Evolutionary conservation across 306 rosid species (phyloP), one percentile per base, ranked within the genome.

Genomic region (Dryas octopetala): DNA sequence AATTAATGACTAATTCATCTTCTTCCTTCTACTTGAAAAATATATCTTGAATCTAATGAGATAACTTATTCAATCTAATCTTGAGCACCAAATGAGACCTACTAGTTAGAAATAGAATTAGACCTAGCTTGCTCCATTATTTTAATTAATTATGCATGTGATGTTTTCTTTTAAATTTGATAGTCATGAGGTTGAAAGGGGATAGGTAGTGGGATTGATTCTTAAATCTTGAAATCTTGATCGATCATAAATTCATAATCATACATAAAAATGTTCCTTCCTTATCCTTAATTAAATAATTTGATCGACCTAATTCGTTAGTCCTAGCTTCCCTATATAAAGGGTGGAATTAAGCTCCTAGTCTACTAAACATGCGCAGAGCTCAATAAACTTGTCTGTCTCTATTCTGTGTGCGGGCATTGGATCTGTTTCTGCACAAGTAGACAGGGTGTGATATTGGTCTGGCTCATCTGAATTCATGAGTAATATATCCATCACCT

Each of bases 361-460:
- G 52, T 53, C 66, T 44, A 7, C 17, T 45, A 58, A 72, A 32
- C 44, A 32, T 1, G 38, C 38, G 38, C 38, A 32, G 38, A 1
- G 38, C 38, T 32, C 2, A 1, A 1, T 32, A 0, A 32, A 32
- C 2, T 32, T 32, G 38, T 32, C 38, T 32, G 3, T 32, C 38
- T 32, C 38, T 32, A 32, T 32, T 32, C 38, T 32, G 38, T 32
- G 38, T 23, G 23, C 23, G 23, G 12, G 54, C 54, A 50, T 14
- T 12, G 10, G 5, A 11, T 16, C 9, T 26, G 6, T 23, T 60
- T 83, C 77, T 86, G 89, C 87, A 85, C 71, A 80, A 82, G 88
- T 77, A 76, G 70, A 83, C 93, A 88, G 7, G 93, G 85, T 14
- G 93, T 90, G 93, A 79, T 88, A 84, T 85, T 88, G 96, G 6